A percentile compares a stretch with the other conserved stretches of the same genome.
Conservation (phyloP, 2,329 filamentous ascomycete species). For the Monilinia aucupariae region DNA sequence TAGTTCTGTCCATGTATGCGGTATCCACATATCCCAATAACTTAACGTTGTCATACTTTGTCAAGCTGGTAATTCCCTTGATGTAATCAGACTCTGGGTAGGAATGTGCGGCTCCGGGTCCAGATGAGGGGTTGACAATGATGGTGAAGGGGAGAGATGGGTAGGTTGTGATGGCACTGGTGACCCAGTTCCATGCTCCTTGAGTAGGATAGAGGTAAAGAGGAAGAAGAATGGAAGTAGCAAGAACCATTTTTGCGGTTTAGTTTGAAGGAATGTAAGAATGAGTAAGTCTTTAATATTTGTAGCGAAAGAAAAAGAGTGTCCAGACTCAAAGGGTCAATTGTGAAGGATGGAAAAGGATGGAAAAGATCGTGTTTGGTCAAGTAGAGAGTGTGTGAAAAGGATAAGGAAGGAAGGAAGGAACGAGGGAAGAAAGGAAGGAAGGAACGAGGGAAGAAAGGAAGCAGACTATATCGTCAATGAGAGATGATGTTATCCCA, state of each 20-base stretch:
- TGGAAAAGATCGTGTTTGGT: background rate
- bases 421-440: too few relatives aligned
- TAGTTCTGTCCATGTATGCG: background rate
- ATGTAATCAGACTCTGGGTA: conserved; percentile 8
- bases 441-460: too few relatives aligned
- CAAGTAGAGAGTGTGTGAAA: conserved; percentile 1
- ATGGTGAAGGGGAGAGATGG: conserved; percentile 9
- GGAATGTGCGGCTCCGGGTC: background rate
- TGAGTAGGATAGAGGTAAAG: conserved; percentile 11
- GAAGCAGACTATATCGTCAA: background rate
- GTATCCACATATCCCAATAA: conserved; percentile 16
- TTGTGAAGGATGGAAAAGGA: background rate
- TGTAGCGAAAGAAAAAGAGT: background rate
- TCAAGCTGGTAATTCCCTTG: background rate
- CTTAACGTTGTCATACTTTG: conserved; percentile 3
- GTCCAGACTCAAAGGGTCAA: background rate
- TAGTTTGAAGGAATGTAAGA: background rate
- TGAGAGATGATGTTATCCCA: background rate
- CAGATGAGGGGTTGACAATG: conserved; percentile 11
- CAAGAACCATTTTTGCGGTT: conserved; percentile 6
- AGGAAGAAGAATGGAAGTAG: conserved; percentile 12
- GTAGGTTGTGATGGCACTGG: background rate
- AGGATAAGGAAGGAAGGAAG: background rate
- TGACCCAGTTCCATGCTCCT: conserved; percentile 13
- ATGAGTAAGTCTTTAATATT: background rate